Evolutionary conservation across 2,329 filamentous ascomycete species (phyloP).

Genomic region (Trichocomaceae sp.): DNA sequence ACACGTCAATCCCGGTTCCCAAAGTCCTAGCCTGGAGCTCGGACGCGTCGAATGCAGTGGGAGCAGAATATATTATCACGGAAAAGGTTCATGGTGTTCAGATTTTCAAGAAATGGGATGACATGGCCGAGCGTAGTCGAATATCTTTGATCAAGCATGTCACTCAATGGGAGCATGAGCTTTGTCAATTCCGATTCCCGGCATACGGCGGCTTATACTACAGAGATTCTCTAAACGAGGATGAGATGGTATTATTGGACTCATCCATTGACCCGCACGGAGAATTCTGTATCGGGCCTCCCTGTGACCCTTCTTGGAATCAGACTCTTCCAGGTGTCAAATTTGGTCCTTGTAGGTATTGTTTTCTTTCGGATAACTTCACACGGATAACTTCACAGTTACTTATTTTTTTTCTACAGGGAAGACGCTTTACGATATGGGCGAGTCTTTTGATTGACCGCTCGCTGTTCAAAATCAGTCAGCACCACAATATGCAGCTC

Average conservation of each 20-base stretch:
- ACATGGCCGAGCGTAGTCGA: conserved; percentile 19
- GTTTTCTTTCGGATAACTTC: conserved; percentile 10
- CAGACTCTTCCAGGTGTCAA: conserved; percentile 25
- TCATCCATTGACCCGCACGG: conserved; percentile 18
- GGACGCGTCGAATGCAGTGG: conserved; percentile 20
- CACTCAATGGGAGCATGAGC: conserved; percentile 25
- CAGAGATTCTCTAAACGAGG: conserved; percentile 18
- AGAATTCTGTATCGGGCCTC: conserved; percentile 20
- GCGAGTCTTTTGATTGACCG: conserved; percentile 28
- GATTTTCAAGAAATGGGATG: conserved; percentile 25
- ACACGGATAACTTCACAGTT: no score
- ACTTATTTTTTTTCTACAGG: conserved; percentile 22
- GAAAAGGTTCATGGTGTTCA: conserved; percentile 24
- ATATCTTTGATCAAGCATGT: conserved; percentile 24
- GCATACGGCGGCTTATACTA: conserved; percentile 25
- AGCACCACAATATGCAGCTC: conserved; percentile 27
- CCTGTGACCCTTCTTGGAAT: conserved; percentile 32
- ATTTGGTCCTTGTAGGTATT: conserved; percentile 32
- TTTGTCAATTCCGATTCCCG: conserved; percentile 22
- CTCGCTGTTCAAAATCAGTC: conserved; percentile 23
- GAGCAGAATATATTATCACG: conserved; percentile 27
- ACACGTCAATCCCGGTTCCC: conserved; percentile 24
- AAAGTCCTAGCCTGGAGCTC: conserved; percentile 27
- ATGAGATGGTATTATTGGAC: conserved; percentile 14
- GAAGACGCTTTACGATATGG: conserved; percentile 27